phyloP scores from a whole-genome alignment of 805 yeast species.

The Metschnikowia dekortorum region DNA sequence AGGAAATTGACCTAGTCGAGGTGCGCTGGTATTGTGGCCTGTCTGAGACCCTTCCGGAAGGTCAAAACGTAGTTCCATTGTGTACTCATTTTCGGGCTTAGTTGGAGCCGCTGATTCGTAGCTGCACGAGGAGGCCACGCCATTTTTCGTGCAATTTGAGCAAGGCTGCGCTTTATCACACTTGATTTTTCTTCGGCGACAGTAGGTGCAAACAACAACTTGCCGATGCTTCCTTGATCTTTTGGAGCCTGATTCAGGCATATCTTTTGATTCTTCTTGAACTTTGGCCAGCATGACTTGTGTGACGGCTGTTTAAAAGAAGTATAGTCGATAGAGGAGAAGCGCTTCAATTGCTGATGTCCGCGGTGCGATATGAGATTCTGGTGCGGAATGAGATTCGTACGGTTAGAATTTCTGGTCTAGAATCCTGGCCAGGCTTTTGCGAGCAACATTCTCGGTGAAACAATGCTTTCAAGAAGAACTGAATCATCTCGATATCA shows the following conservation, averaged over 20 bases:
- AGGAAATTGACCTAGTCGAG: constrained; percentile 1
- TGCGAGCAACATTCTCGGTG: too few species aligned
- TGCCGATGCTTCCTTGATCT: constrained; percentile 19
- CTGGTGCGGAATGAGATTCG: background rate
- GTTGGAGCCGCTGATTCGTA: constrained; percentile 15
- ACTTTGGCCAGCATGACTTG: background rate
- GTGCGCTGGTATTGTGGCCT: background rate
- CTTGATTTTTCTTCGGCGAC: constrained; percentile 30
- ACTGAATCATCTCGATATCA: too few species aligned
- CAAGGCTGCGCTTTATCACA: constrained; percentile 29
- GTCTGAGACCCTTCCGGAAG: background rate
- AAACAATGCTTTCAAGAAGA: too few species aligned
- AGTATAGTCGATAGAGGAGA: background rate
- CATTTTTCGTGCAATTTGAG: constrained; percentile 22
- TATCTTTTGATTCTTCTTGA: background rate
- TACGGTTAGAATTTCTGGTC: background rate
- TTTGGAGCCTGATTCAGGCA: background rate
- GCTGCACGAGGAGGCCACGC: constrained; percentile 16
- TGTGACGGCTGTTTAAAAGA: background rate
- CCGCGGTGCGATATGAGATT: background rate
- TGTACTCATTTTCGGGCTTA: constrained; percentile 9
- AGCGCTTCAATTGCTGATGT: background rate
- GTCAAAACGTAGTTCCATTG: constrained; percentile 11
- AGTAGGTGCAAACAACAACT: constrained; percentile 26
- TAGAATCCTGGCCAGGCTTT: background rate